Conservation (phyloP, 805 yeast species). For the Lipomyces mesembrius region DNA sequence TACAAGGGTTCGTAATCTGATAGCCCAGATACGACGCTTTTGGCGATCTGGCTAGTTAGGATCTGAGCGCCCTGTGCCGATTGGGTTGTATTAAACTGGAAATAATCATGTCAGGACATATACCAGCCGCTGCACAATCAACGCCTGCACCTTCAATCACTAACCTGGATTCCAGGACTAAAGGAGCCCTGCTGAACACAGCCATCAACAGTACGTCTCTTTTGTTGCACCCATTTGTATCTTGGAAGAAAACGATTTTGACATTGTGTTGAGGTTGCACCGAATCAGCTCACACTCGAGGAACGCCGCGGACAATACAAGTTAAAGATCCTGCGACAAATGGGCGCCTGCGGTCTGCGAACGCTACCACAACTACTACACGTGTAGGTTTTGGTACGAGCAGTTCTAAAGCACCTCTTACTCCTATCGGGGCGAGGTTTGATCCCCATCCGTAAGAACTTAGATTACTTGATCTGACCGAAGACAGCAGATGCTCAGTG, state of each 20-base stretch:
- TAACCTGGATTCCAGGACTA: neutral
- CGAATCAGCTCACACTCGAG: neutral
- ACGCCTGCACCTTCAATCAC: neutral
- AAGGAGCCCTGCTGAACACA: neutral
- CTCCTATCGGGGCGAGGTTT: neutral
- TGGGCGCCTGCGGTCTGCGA: neutral
- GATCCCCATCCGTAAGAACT: neutral
- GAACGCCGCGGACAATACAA: neutral
- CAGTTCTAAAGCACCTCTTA: neutral
- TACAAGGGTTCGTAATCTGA: neutral
- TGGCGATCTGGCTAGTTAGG: neutral
- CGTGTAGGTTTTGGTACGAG: conserved; percentile 1
- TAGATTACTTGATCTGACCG: neutral
- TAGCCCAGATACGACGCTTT: neutral
- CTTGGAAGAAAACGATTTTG: neutral
- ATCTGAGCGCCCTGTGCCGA: neutral
- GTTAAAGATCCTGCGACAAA: neutral
- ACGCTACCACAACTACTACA: neutral
- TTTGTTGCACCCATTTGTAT: neutral
- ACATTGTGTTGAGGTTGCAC: neutral
- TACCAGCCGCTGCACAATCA: neutral
- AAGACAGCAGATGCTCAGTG: neutral
- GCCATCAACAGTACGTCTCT: neutral
- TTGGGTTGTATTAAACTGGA: neutral
- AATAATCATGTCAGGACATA: neutral